Percentiles rank a stretch among this genome's conserved stretches.
Conservation (phyloP, 371 early-diverging fungal genomes). For the Mortierella sp. region DNA sequence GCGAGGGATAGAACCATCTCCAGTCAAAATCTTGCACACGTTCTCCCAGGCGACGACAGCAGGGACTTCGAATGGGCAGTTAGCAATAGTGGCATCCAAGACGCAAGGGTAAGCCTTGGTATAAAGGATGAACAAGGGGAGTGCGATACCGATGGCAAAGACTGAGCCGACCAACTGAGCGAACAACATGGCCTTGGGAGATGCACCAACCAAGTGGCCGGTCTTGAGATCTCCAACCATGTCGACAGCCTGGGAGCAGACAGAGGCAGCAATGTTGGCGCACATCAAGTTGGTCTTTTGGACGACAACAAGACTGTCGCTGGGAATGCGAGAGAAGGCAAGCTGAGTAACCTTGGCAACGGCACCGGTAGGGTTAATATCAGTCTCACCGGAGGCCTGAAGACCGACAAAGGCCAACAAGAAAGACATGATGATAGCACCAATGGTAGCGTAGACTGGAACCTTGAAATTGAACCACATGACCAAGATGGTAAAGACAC, state of each 20-base stretch:
- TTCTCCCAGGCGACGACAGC: conserved; percentile 76
- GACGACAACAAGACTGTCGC: conserved; percentile 38
- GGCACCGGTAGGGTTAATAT: conserved; percentile 74
- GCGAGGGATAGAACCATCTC: conserved; percentile 43
- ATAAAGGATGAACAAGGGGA: conserved; percentile 71
- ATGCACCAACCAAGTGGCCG: conserved; percentile 69
- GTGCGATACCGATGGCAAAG: conserved; percentile 67
- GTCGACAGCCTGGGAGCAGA: conserved; percentile 72
- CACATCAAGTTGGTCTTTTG: conserved; percentile 71
- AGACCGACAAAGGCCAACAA: conserved; percentile 77
- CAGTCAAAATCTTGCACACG: conserved; percentile 70
- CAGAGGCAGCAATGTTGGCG: conserved; percentile 71
- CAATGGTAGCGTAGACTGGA: conserved; percentile 67
- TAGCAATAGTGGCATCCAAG: conserved; percentile 21
- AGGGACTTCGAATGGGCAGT: conserved; percentile 67
- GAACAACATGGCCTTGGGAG: conserved; percentile 73
- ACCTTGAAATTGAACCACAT: conserved; percentile 69
- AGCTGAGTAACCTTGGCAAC: conserved; percentile 75
- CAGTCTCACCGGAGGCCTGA: conserved; percentile 72
- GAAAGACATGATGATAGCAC: conserved; percentile 75
- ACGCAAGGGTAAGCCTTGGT: conserved; percentile 76
- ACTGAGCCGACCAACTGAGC: conserved; percentile 74
- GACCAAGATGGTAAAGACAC: conserved; percentile 70
- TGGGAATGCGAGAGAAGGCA: conserved; percentile 70
- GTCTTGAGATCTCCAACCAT: conserved; percentile 79